Evolutionary conservation across 2,329 filamentous ascomycete species (phyloP).

Genomic region (Talaromyces amestolkiae): DNA sequence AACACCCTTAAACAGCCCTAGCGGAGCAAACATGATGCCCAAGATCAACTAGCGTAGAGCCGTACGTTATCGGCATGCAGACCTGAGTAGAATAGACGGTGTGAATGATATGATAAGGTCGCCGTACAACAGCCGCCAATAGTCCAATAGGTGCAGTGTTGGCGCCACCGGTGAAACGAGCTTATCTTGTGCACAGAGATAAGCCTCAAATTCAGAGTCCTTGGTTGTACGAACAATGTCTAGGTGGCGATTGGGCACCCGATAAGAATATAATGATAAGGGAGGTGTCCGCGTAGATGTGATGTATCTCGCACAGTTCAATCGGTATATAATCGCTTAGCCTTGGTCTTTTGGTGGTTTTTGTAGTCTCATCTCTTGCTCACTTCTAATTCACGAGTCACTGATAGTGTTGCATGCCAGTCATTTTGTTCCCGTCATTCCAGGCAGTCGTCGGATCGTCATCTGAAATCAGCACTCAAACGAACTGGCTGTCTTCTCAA

Average conservation of each 20-base stretch:
- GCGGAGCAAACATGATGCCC: constrained; percentile 53
- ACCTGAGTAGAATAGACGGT: not conserved
- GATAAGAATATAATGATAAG: constrained; percentile 6
- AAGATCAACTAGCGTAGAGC: not conserved
- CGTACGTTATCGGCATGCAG: not conserved
- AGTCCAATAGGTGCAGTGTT: not conserved
- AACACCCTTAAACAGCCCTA: constrained; percentile 54
- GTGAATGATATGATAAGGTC: not conserved
- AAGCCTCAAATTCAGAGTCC: not conserved
- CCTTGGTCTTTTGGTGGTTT: not conserved
- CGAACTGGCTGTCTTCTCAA: not conserved
- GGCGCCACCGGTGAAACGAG: not conserved
- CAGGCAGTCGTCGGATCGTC: not conserved
- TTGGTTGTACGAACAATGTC: constrained; percentile 1
- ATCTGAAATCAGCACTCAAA: not conserved
- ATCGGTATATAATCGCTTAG: not conserved
- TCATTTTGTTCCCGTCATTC: not conserved
- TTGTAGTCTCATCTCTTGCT: not conserved
- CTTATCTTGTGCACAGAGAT: constrained; percentile 5
- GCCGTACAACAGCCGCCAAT: not conserved
- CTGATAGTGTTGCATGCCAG: not conserved
- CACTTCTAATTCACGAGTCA: not conserved
- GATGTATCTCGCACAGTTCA: not conserved
- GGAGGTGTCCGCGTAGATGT: not conserved
- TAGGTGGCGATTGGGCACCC: constrained; percentile 2